phyloP scores from a whole-genome alignment of 1,284 basidiomycete species.

The Tylopilus microsporus region DNA sequence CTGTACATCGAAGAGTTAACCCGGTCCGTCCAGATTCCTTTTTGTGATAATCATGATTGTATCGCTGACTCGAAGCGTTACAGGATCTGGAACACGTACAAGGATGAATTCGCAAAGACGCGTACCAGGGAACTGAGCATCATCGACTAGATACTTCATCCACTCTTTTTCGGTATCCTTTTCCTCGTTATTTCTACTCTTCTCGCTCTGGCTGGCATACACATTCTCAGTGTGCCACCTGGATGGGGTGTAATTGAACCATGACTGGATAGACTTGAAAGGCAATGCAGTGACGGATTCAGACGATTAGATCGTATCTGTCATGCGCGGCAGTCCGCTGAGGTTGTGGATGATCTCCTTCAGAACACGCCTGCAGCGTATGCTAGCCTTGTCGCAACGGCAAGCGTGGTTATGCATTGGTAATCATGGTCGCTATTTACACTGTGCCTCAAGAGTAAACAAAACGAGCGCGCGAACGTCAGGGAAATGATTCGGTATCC shows the following conservation, averaged over 20 bases:
- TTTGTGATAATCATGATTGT: not conserved
- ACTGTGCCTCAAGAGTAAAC: not conserved
- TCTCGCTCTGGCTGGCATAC: not conserved
- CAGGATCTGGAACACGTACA: slow-evolving; percentile 94
- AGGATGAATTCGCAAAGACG: slow-evolving; percentile 77
- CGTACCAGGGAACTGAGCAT: slow-evolving; percentile 69
- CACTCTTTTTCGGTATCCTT: not conserved
- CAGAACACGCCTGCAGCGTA: too few relatives aligned
- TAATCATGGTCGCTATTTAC: not conserved
- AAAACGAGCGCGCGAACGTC: slow-evolving; percentile 1
- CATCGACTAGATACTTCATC: slow-evolving; percentile 47
- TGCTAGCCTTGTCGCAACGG: not conserved
- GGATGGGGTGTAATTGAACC: not conserved
- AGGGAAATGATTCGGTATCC: not conserved
- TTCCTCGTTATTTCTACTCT: not conserved
- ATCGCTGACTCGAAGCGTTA: not conserved
- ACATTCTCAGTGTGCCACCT: not conserved
- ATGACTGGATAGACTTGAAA: not conserved
- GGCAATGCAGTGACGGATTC: not conserved
- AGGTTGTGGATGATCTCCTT: too few relatives aligned
- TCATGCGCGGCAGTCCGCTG: too few relatives aligned
- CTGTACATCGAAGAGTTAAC: slow-evolving; percentile 90
- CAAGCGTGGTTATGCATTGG: not conserved
- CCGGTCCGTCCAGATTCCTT: slow-evolving; percentile 47
- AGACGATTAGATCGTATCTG: not conserved